Evolutionary conservation across 768 basidiomycete genomes (phyloP).

Genomic region (Termitomyces heimii): DNA sequence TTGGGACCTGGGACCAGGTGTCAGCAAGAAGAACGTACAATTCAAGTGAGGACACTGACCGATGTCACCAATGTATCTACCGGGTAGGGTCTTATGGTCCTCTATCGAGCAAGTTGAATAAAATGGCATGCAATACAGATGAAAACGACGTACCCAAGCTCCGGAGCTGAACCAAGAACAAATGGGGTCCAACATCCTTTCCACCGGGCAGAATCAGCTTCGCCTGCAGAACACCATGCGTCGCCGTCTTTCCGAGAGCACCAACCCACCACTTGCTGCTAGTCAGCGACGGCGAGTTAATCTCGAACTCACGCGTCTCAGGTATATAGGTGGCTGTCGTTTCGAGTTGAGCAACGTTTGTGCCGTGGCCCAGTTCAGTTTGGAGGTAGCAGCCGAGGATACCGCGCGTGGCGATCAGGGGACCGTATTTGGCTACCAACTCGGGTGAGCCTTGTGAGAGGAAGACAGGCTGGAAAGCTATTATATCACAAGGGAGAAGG

Average conservation of each 20-base stretch:
- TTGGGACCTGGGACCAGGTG: constrained; percentile 45
- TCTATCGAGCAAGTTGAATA: constrained; percentile 28
- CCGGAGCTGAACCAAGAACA: constrained; percentile 69
- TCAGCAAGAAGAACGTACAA: not conserved
- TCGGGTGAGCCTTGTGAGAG: constrained; percentile 51
- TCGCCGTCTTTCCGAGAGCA: constrained; percentile 62
- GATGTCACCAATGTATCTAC: constrained; percentile 65
- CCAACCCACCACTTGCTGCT: constrained; percentile 86
- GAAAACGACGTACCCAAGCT: constrained; percentile 41
- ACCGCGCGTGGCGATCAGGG: constrained; percentile 43
- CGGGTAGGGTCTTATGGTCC: constrained; percentile 53
- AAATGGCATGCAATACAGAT: not conserved
- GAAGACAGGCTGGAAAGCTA: constrained; percentile 68
- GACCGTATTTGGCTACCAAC: constrained; percentile 46
- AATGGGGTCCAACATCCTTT: constrained; percentile 61
- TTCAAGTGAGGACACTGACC: constrained; percentile 25
- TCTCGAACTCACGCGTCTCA: constrained; percentile 61
- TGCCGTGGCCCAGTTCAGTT: constrained; percentile 77
- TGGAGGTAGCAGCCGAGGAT: constrained; percentile 72
- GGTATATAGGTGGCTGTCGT: constrained; percentile 76
- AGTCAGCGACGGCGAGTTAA: constrained; percentile 69
- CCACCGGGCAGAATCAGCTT: constrained; percentile 60
- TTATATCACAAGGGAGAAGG: not conserved
- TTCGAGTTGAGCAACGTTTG: constrained; percentile 62
- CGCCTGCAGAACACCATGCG: constrained; percentile 73